Evolutionary conservation across 768 basidiomycete genomes (phyloP).

Genomic region (Cystofilobasidium ferigula): DNA sequence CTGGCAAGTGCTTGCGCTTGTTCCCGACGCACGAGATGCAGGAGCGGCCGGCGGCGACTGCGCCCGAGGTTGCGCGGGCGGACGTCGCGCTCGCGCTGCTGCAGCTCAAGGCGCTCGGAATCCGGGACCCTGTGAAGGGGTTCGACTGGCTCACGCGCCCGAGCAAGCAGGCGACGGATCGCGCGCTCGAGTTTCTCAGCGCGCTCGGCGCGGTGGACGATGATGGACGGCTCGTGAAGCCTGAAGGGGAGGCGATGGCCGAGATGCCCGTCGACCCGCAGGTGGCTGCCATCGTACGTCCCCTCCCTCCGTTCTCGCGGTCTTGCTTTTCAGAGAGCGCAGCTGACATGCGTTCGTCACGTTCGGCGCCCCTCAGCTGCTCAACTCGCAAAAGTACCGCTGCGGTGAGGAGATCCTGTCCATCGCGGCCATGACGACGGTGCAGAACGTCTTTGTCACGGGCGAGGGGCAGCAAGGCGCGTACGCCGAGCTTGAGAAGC

Average conservation of each 20-base stretch:
- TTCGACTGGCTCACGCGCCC: slow-evolving; percentile 92
- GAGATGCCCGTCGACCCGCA: slow-evolving; percentile 90
- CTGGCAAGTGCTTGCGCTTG: slow-evolving; percentile 84
- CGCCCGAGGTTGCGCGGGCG: slow-evolving; percentile 80
- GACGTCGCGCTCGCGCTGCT: slow-evolving; percentile 86
- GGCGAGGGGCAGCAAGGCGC: slow-evolving; percentile 76
- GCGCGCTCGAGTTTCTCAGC: slow-evolving; percentile 73
- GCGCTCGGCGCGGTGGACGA: slow-evolving; percentile 67
- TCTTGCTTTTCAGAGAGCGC: not conserved
- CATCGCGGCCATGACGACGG: slow-evolving; percentile 87
- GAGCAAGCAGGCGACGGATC: slow-evolving; percentile 68
- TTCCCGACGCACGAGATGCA: slow-evolving; percentile 59
- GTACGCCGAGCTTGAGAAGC: slow-evolving; percentile 75
- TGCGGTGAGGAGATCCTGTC: slow-evolving; percentile 94
- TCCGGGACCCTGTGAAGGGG: slow-evolving; percentile 78
- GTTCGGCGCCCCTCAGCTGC: slow-evolving; percentile 48
- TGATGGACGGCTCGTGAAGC: slow-evolving; percentile 63
- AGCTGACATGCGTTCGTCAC: not conserved
- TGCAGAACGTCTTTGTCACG: slow-evolving; percentile 85
- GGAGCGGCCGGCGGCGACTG: slow-evolving; percentile 55
- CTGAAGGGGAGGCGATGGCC: slow-evolving; percentile 71
- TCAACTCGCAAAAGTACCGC: slow-evolving; percentile 68
- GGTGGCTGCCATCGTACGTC: slow-evolving; percentile 79
- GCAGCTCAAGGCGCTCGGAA: slow-evolving; percentile 86
- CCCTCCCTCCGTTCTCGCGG: not conserved